Evolutionary conservation across 805 yeast genomes (phyloP).

Genomic region (Ogataea ganodermae): DNA sequence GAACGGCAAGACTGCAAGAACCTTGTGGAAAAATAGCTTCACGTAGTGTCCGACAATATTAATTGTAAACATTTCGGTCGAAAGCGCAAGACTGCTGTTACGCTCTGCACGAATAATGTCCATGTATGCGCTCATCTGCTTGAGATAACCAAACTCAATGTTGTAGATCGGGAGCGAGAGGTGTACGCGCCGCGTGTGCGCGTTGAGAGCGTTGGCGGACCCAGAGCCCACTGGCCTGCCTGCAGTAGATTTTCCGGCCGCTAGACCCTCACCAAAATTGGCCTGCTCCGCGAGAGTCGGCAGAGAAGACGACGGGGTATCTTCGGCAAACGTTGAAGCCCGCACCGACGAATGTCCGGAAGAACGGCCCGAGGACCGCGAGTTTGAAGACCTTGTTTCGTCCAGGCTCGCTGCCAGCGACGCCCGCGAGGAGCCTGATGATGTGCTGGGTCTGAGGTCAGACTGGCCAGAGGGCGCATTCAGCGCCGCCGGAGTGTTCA

Average conservation of each 20-base stretch:
- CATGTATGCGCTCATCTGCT: conserved; percentile 2
- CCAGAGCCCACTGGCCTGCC: not conserved
- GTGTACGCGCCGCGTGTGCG: conserved; percentile 18
- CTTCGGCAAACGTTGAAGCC: too few species aligned
- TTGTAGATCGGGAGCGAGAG: conserved; percentile 10
- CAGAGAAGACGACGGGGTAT: not conserved
- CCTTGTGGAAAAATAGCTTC: conserved; percentile 9
- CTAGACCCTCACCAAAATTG: too few species aligned
- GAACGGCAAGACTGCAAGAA: conserved; percentile 9
- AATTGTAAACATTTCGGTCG: conserved; percentile 15
- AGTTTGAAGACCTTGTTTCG: not conserved
- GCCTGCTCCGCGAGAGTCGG: not conserved
- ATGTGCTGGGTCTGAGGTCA: not conserved
- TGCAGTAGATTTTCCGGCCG: not conserved
- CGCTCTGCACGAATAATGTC: conserved; percentile 3
- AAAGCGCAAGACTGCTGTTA: conserved; percentile 1
- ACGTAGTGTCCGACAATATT: conserved; percentile 10
- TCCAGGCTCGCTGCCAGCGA: not conserved
- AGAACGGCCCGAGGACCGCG: not conserved
- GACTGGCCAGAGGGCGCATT: too few species aligned
- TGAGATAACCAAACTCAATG: conserved; percentile 7
- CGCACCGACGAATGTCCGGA: too few species aligned
- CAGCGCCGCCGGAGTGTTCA: too few species aligned
- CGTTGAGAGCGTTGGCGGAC: conserved; percentile 24
- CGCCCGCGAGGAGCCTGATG: not conserved